Evolutionary conservation across 441 rosid species (phyloP), one percentile per base, ranked within the genome.

Genomic region (Gossypium schwendimanii): DNA sequence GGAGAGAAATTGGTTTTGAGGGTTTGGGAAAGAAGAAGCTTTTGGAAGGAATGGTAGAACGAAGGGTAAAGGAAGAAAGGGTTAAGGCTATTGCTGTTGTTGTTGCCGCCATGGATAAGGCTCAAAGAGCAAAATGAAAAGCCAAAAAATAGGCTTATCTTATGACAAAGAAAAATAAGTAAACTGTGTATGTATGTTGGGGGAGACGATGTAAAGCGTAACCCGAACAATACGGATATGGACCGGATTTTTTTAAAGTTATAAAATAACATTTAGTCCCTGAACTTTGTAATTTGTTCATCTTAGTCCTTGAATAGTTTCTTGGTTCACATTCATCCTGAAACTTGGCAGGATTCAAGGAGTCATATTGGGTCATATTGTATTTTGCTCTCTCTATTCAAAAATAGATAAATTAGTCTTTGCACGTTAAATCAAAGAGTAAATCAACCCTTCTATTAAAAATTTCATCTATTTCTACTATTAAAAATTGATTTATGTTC

Each of bases 41-140:
- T 8, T 31, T 18, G 15, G 50, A 39, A 47, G 69, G 21, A 73
- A 75, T 39, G 62, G 66, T 4, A 12, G 47, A 57, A 71, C 73
- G 76, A 24, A 72, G 71, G 33, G 81, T 66, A 67, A 80, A 80
- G 0, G 85, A 80, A 3, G 82, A 77, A 59, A 83, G 80, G 11
- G 76, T 0, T 15, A 47, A 6, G 23, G 84, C 79, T 54, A 78
- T 66, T 10, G 85, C 50, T 53, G 84, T 2, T 31, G 81, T 65
- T 66, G 73, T 52, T 52, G 23, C 64, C 20, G 80, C 72, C 70
- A 63, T 70, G 41, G 73, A 41, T 53, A 59, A 5, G 68, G 15
- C n/a, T 31, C 12, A 1, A 61, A 9, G 21, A 6, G 54, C n/a
- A 17, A 49, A 17, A 54, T 1, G 39, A 6, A 33, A 6, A 33